These are phyloP conservation scores for Ceratobasidium sp. DNA, from an alignment of 1,284 basidiomycete genomes.

Conservation along the genomic window DNA sequence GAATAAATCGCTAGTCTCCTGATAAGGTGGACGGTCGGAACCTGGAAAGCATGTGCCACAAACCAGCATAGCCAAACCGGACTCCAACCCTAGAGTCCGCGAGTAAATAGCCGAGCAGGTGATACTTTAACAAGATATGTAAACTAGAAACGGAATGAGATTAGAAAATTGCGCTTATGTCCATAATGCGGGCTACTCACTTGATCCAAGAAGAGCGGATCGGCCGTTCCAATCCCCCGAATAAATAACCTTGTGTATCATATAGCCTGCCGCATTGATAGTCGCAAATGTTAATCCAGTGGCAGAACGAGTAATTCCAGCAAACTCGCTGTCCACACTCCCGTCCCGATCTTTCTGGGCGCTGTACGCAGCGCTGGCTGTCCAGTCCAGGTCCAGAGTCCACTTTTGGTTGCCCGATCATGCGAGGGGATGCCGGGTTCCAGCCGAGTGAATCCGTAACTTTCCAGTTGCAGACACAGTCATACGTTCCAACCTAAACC, in stretches of 20 bases:
- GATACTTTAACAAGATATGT: background rate
- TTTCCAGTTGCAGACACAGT: constrained; percentile 33
- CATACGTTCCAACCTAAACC: constrained; percentile 71
- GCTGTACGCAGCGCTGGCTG: constrained; percentile 54
- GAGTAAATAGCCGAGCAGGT: background rate
- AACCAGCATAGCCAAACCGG: constrained; percentile 37
- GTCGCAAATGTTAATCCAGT: constrained; percentile 72
- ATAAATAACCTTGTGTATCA: too few relatives aligned
- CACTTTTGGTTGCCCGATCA: constrained; percentile 56
- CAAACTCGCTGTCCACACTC: constrained; percentile 57
- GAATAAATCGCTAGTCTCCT: background rate
- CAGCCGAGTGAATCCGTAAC: background rate
- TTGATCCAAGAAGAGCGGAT: constrained; percentile 78
- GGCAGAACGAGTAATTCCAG: constrained; percentile 67
- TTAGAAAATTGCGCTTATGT: background rate
- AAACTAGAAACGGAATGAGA: background rate
- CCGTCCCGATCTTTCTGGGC: constrained; percentile 57
- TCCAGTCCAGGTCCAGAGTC: constrained; percentile 56
- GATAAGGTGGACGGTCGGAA: background rate
- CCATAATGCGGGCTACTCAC: constrained; percentile 50
- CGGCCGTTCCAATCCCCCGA: too few relatives aligned
- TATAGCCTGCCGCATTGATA: constrained; percentile 69
- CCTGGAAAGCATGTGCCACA: background rate
- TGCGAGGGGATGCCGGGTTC: background rate
- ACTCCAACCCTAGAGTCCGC: constrained; percentile 14